Conservation (phyloP, 1,284 basidiomycete genomes). For the Cryptococcus floricola region DNA sequence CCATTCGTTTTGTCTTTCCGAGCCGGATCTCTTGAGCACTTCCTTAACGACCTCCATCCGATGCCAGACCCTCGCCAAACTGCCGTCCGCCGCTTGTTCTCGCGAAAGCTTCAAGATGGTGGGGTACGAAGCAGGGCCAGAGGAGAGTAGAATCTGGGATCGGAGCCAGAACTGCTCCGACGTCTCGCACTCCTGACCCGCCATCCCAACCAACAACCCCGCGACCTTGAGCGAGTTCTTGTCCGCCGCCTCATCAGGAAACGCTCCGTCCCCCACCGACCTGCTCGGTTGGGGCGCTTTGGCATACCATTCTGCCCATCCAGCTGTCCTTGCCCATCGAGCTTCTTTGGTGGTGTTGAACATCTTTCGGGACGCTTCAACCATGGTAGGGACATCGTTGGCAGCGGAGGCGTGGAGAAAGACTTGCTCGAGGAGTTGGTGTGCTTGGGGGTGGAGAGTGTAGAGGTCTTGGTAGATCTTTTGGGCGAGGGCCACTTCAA, state of each 20-base stretch:
- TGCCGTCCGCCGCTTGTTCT: constrained; percentile 22
- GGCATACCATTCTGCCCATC: constrained; percentile 31
- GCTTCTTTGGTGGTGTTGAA: constrained; percentile 33
- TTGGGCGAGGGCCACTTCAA: constrained; percentile 33
- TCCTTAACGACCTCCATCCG: constrained; percentile 24
- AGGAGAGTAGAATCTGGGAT: constrained; percentile 31
- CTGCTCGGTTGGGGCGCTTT: background rate
- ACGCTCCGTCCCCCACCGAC: constrained; percentile 4
- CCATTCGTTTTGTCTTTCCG: constrained; percentile 13
- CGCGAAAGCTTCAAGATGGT: constrained; percentile 20
- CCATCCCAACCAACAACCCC: constrained; percentile 22
- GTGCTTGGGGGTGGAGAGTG: constrained; percentile 20
- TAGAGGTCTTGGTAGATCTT: constrained; percentile 28
- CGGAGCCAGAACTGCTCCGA: constrained; percentile 41
- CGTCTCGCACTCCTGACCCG: constrained; percentile 15
- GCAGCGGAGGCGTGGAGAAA: constrained; percentile 31
- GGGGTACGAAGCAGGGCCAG: constrained; percentile 11
- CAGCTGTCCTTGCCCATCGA: constrained; percentile 37
- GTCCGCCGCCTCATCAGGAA: no score
- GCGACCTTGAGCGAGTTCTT: constrained; percentile 24
- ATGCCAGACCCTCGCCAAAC: constrained; percentile 29
- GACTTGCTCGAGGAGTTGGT: constrained; percentile 36
- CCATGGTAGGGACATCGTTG: constrained; percentile 26
- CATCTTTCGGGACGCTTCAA: constrained; percentile 33
- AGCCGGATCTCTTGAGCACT: constrained; percentile 1